Evolutionary conservation across 2,329 filamentous ascomycete genomes (phyloP).

Genomic region (Neonectria magnoliae): DNA sequence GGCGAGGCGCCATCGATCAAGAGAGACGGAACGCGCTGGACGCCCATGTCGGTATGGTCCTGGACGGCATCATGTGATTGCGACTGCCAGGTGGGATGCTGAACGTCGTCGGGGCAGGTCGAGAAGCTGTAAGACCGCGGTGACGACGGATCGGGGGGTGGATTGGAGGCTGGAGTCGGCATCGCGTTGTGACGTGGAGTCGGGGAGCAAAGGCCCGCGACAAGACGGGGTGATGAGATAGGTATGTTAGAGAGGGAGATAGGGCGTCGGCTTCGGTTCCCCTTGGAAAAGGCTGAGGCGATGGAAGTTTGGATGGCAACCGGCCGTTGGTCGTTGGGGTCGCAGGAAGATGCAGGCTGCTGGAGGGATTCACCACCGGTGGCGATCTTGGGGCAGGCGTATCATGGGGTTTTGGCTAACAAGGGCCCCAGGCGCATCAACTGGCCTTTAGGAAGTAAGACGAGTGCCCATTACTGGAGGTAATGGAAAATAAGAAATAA

Average conservation of each 20-base stretch:
- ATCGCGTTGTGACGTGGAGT: slow-evolving; percentile 45
- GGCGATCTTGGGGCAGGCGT: slow-evolving; percentile 39
- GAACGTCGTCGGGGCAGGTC: slow-evolving; percentile 57
- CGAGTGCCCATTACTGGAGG: slow-evolving; percentile 30
- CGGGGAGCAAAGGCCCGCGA: slow-evolving; percentile 24
- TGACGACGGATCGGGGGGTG: slow-evolving; percentile 50
- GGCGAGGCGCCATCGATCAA: slow-evolving; percentile 37
- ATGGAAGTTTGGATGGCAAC: slow-evolving; percentile 26
- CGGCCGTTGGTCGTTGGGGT: slow-evolving; percentile 28
- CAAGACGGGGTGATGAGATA: not conserved
- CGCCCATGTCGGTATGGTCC: slow-evolving; percentile 33
- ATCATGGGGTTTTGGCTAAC: slow-evolving; percentile 22
- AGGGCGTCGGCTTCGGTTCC: not conserved
- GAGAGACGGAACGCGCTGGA: slow-evolving; percentile 32
- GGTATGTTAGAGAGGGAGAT: not conserved
- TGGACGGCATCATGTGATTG: slow-evolving; percentile 36
- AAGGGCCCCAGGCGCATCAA: slow-evolving; percentile 30
- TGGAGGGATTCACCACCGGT: slow-evolving; percentile 39
- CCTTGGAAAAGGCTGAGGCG: slow-evolving; percentile 21
- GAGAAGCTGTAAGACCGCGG: slow-evolving; percentile 52
- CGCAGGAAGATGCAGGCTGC: slow-evolving; percentile 30
- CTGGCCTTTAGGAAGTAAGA: slow-evolving; percentile 34
- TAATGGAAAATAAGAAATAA: slow-evolving; percentile 12
- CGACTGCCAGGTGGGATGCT: slow-evolving; percentile 41
- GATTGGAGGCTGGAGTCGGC: slow-evolving; percentile 59